These are phyloP conservation scores for Pseudogymnoascus sp. DNA, from an alignment of 2,329 filamentous ascomycete genomes.

Conservation along the genomic window DNA sequence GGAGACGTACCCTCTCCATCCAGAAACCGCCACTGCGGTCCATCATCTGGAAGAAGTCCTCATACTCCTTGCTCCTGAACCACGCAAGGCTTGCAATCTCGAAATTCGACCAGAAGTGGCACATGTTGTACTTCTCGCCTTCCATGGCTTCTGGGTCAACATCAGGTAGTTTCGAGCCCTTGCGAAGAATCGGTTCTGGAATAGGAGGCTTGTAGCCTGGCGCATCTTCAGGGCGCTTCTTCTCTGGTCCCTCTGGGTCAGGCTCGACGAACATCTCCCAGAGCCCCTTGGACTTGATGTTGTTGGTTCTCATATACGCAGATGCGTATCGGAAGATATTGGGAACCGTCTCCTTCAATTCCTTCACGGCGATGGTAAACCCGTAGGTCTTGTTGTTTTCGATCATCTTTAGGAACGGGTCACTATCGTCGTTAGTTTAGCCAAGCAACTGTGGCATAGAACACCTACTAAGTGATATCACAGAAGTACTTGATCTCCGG, in stretches of 20 bases:
- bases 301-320: constrained; percentile 89
- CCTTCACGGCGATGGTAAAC: constrained; percentile 97
- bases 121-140: constrained; percentile 98
- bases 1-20: constrained; percentile 78
- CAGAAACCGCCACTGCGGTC: constrained; percentile 96
- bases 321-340: constrained; percentile 99
- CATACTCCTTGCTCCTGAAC: constrained; percentile 95
- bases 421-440: constrained; percentile 44
- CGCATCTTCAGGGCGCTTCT: constrained; percentile 52
- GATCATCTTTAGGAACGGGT: constrained; percentile 94
- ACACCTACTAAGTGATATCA: constrained; percentile 87
- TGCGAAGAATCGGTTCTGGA: constrained; percentile 73
- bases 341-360: constrained; percentile 92
- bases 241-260: constrained; percentile 48
- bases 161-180: constrained; percentile 65
- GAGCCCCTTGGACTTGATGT: constrained; percentile 79
- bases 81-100: constrained; percentile 92
- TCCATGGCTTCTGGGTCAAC: constrained; percentile 94
- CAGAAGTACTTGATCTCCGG: constrained; percentile 99
- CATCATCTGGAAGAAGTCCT: constrained; percentile 99
- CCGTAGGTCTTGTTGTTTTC: constrained; percentile 95
- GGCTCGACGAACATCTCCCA: constrained; percentile 99
- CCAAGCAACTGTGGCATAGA: background rate
- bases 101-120: constrained; percentile 99
- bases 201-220: constrained; percentile 58